A percentile compares a stretch with the other conserved stretches of the same genome.
Conservation (phyloP, 495 filamentous ascomycete species). For the Xylaria bambusicola region DNA sequence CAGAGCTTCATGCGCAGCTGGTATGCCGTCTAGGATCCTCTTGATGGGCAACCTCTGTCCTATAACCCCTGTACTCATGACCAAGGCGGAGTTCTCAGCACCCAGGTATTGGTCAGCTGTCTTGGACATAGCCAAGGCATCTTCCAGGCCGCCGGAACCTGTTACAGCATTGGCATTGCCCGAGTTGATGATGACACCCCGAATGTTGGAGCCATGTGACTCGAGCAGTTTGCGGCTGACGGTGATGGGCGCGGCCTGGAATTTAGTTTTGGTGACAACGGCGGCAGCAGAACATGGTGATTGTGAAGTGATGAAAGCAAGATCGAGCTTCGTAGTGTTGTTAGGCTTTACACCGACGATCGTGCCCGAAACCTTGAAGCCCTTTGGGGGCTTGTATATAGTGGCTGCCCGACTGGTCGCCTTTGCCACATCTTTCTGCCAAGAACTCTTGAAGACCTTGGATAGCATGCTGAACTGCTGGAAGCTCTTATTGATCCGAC, state of each 20-base stretch:
- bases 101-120: slow-evolving; percentile 73
- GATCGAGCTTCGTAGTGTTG: slow-evolving; percentile 85
- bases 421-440: slow-evolving; percentile 16
- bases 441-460: slow-evolving; percentile 15
- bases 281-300: slow-evolving; percentile 88
- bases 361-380: slow-evolving; percentile 83
- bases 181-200: slow-evolving; percentile 87
- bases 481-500: not conserved
- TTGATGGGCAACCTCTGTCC: slow-evolving; percentile 92
- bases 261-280: slow-evolving; percentile 97
- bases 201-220: slow-evolving; percentile 68
- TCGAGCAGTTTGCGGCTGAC: slow-evolving; percentile 73
- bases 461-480: slow-evolving; percentile 8
- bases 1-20: slow-evolving; percentile 68
- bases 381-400: slow-evolving; percentile 81
- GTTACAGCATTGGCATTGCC: slow-evolving; percentile 98
- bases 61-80: slow-evolving; percentile 99
- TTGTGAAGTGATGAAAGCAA: slow-evolving; percentile 86
- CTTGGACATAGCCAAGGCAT: slow-evolving; percentile 80
- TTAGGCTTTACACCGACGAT: slow-evolving; percentile 92
- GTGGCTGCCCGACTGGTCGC: slow-evolving; percentile 15
- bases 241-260: slow-evolving; percentile 92
- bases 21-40: slow-evolving; percentile 84
- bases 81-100: slow-evolving; percentile 68
- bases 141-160: slow-evolving; percentile 85